Conservation (phyloP, 306 rosid species). For the Ammopiptanthus mongolicus region DNA sequence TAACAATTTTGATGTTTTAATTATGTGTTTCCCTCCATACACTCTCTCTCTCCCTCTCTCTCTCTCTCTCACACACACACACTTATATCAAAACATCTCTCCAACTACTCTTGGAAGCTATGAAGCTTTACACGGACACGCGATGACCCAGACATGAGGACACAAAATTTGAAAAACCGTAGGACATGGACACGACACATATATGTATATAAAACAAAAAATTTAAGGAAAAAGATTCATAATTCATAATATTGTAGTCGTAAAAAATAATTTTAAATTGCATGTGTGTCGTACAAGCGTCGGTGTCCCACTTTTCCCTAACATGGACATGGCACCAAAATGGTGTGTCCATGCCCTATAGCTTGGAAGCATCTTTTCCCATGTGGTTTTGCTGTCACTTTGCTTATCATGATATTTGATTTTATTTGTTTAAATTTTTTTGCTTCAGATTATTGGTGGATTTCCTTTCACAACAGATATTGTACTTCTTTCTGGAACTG, state of each 20-base stretch:
- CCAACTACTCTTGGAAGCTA: not conserved
- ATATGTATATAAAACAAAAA: too few relatives aligned
- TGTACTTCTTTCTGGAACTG: slow-evolving; percentile 68
- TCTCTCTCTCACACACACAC: not conserved
- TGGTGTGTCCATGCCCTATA: not conserved
- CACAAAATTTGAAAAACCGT: not conserved
- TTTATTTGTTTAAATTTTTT: not conserved
- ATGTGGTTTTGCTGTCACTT: slow-evolving; percentile 5
- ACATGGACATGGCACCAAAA: not conserved
- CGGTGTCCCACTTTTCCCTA: not conserved
- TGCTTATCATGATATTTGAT: not conserved
- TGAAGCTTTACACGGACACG: not conserved
- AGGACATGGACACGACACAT: not conserved
- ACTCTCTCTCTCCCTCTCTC: not conserved
- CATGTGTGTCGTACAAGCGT: not conserved
- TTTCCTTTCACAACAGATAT: slow-evolving; percentile 73
- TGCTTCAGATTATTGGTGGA: slow-evolving; percentile 67
- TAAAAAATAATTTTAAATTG: not conserved
- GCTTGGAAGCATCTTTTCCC: slow-evolving; percentile 5
- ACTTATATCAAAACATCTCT: not conserved
- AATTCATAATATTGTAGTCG: too few relatives aligned
- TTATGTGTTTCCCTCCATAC: not conserved
- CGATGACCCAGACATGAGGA: not conserved
- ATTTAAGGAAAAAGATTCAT: too few relatives aligned
- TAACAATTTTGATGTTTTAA: not conserved